Evolutionary conservation across 2,329 filamentous ascomycete genomes (phyloP).

Genomic region (Fusarium pseudonygamai): DNA sequence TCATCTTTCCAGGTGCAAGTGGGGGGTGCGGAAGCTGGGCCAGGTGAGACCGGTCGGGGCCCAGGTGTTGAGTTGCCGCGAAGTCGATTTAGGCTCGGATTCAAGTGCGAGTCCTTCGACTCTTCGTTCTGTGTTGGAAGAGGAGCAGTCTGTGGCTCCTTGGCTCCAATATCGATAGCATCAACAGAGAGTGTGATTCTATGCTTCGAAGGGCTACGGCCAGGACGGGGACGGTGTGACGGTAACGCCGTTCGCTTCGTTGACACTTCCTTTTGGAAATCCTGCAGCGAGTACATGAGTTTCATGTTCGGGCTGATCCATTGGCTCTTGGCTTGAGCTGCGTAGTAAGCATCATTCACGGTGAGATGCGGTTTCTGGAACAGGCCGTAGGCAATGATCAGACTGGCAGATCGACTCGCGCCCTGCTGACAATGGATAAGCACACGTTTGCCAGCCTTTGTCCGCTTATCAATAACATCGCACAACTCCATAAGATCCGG

Average conservation of each 20-base stretch:
- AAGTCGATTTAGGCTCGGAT: constrained; percentile 55
- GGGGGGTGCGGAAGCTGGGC: constrained; percentile 74
- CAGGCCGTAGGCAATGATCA: constrained; percentile 87
- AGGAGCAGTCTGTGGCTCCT: constrained; percentile 69
- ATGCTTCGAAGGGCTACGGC: constrained; percentile 68
- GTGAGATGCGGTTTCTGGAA: constrained; percentile 80
- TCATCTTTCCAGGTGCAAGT: constrained; percentile 66
- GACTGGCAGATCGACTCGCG: constrained; percentile 83
- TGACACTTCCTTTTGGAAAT: constrained; percentile 74
- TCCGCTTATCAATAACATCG: constrained; percentile 77
- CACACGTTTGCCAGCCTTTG: constrained; percentile 78
- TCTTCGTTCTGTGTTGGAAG: constrained; percentile 63
- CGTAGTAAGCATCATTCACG: constrained; percentile 85
- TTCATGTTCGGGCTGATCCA: constrained; percentile 96
- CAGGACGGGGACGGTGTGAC: constrained; percentile 59
- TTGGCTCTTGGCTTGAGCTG: constrained; percentile 80
- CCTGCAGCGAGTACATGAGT: constrained; percentile 87
- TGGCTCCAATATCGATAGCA: constrained; percentile 61
- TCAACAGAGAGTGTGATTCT: constrained; percentile 68
- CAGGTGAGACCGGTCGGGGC: constrained; percentile 63
- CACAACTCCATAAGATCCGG: constrained; percentile 79
- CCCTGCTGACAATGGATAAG: constrained; percentile 88
- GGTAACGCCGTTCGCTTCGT: constrained; percentile 60
- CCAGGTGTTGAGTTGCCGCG: constrained; percentile 65
- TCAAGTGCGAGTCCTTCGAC: constrained; percentile 51